Base-by-base conservation (phyloP, 768 basidiomycete genomes). In the Mycena pura region DNA sequence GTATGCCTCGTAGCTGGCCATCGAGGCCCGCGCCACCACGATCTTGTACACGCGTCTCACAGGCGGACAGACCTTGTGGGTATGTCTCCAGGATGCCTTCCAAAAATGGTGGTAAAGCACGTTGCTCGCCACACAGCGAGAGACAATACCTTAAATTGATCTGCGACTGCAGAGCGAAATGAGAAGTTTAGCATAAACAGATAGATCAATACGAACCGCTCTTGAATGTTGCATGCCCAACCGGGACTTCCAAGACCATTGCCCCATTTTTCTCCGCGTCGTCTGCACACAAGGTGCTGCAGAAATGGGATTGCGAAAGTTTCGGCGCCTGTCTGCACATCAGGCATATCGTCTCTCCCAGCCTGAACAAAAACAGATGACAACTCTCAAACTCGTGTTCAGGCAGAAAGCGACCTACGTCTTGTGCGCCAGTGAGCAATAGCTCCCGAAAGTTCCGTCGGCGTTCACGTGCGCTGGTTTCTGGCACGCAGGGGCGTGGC, bases 1-100 rank as follows among this genome's bases (percentile, higher is more conserved):
- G 68, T 91, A 90, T 4, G 86, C 76, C 6, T 87, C 83, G 65
- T 89, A 91, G 49, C 78, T 78, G 1, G 81, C 78, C 44, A 87
- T 72, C 17, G 81, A 82, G 7, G 78, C 72, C 27, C 81, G 75
- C 4, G 84, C 75, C 10, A 78, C 72, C 8, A 88, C 70, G 64
- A 90, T 83, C 76, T 90, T 91, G 77, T 89, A 90, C 48, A 90
- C 76, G 52, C 77, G 80, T 52, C 79, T 76, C 2, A 91, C 88
- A 27, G 80, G 74, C 8, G 89, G 89, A 60, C 87, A 86, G 15
- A 72, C 39, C 17, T 82, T 83, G 21, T 81, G 77, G 40, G 65
- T 74, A 66, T 90, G 89, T 60, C 88, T 80, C 89, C 89, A 91
- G 21, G 88, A 87, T 53, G 82, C 64, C 63, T 59, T n/a, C n/a